phyloP scores from a whole-genome alignment of 73 alveolate species.

The Tetrahymena malaccensis region DNA sequence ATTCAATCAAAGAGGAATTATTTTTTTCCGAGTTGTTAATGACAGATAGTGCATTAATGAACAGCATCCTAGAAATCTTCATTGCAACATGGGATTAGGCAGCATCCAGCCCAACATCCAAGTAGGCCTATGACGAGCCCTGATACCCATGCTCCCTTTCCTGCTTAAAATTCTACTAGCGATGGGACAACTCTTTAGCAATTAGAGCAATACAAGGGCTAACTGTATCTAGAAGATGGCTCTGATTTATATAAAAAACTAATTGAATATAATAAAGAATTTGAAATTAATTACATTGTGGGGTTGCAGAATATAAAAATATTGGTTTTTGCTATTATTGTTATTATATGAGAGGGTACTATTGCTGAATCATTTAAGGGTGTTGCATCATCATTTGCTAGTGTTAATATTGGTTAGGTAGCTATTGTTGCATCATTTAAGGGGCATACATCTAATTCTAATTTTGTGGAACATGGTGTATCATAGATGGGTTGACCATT shows the following conservation, averaged over 20 bases:
- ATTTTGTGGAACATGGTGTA: neutral
- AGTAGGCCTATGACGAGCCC: neutral
- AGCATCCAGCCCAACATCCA: constrained; percentile 30
- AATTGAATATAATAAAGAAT: neutral
- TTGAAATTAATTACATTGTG: neutral
- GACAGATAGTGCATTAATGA: constrained; percentile 8
- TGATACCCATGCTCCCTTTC: neutral
- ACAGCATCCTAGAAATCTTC: neutral
- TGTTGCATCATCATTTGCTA: neutral
- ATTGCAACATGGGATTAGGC: neutral
- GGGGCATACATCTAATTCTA: neutral
- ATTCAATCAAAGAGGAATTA: neutral
- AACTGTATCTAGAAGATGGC: neutral
- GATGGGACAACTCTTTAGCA: neutral
- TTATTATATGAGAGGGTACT: neutral
- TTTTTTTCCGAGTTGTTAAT: neutral
- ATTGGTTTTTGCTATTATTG: neutral
- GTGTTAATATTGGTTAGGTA: neutral
- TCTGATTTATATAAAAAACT: neutral
- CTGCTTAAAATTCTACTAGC: neutral
- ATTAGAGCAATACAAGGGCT: neutral
- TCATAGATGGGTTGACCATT: neutral
- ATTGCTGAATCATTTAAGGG: neutral
- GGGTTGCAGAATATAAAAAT: neutral
- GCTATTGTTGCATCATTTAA: neutral